Evolutionary conservation across 1,284 basidiomycete species (phyloP).

Genomic region (Ganoderma resinaceum): DNA sequence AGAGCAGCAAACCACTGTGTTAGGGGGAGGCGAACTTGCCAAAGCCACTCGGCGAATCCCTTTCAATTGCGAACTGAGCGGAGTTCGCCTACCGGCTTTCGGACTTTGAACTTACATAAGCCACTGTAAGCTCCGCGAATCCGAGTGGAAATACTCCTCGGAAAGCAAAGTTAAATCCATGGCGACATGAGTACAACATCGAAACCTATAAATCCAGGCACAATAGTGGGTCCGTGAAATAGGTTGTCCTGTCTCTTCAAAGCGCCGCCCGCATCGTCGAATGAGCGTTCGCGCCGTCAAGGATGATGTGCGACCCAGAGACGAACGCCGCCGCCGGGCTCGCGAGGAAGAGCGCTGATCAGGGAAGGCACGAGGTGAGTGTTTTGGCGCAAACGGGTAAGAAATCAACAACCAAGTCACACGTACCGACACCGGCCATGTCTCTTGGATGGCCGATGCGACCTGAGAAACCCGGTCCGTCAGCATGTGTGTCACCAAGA

Average conservation of each 20-base stretch:
- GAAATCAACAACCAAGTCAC: not conserved
- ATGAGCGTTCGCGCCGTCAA: constrained; percentile 67
- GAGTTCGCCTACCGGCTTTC: not conserved
- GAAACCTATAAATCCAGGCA: not conserved
- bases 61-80: no score
- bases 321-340: constrained; percentile 77
- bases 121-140: not conserved
- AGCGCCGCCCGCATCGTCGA: constrained; percentile 29
- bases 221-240: not conserved
- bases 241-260: constrained; percentile 1
- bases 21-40: not conserved
- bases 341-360: constrained; percentile 66
- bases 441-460: constrained; percentile 75
- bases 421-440: constrained; percentile 70
- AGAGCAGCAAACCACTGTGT: not conserved
- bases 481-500: not conserved
- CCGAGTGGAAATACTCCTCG: not conserved
- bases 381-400: not conserved
- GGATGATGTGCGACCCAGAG: constrained; percentile 72
- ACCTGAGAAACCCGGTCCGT: constrained; percentile 46
- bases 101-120: not conserved
- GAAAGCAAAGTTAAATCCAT: not conserved
- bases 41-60: not conserved
- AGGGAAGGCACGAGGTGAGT: not conserved
- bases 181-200: not conserved